Percentiles rank a stretch among this genome's conserved stretches.
phyloP scores from a whole-genome alignment of 192 early-diverging fungal species.

The Backusella parvicylindrica region DNA sequence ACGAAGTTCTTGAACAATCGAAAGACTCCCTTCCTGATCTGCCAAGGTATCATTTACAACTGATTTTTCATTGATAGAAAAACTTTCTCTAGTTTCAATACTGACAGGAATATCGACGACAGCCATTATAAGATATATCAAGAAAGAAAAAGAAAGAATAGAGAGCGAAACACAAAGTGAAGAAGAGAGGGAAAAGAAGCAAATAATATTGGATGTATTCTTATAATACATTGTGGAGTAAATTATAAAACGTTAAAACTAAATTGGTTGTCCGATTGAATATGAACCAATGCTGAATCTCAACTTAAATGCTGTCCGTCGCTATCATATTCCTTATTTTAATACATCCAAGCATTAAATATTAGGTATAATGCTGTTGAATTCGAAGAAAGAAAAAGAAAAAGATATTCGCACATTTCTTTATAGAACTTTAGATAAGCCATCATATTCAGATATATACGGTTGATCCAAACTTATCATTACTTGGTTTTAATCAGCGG shows the following conservation, averaged over 20 bases:
- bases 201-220: background rate
- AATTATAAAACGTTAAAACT: background rate
- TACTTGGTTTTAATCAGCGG: background rate
- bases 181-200: background rate
- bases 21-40: constrained; percentile 12
- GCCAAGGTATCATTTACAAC: background rate
- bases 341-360: background rate
- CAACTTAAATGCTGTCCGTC: background rate
- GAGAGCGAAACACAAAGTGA: background rate
- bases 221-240: background rate
- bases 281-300: background rate
- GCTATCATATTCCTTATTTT: background rate
- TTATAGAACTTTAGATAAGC: background rate
- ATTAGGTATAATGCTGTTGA: background rate
- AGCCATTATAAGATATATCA: background rate
- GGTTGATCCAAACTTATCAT: background rate
- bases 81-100: background rate
- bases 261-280: background rate
- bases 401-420: background rate
- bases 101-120: background rate
- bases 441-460: background rate
- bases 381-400: background rate
- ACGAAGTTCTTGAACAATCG: constrained; percentile 8
- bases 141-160: constrained; percentile 6
- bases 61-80: background rate